These are phyloP conservation scores for Neonectria ditissima DNA, from an alignment of 2,329 filamentous ascomycete genomes.

Conservation along the genomic window DNA sequence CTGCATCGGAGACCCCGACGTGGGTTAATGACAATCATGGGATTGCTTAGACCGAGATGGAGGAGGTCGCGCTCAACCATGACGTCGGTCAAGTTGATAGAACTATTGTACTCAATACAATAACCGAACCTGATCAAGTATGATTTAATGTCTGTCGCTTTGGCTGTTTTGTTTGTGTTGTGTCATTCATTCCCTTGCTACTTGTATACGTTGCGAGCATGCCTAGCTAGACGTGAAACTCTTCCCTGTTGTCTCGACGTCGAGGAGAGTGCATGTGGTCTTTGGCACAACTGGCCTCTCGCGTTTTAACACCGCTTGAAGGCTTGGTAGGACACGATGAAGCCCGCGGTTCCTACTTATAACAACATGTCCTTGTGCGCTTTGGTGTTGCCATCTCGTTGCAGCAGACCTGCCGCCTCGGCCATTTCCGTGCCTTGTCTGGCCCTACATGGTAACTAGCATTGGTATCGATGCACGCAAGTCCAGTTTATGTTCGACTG, in stretches of 20 bases:
- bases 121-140: conserved; percentile 18
- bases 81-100: conserved; percentile 19
- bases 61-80: conserved; percentile 4
- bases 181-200: not conserved
- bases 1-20: conserved; percentile 16
- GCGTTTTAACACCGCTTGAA: not conserved
- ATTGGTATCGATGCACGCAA: not conserved
- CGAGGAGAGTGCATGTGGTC: not conserved
- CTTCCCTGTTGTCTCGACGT: not conserved
- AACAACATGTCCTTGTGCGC: not conserved
- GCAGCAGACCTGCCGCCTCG: not conserved
- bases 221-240: no score
- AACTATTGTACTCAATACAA: conserved; percentile 21
- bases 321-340: not conserved
- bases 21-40: conserved; percentile 23
- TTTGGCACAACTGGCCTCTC: no score
- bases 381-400: not conserved
- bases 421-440: not conserved
- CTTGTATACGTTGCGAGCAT: not conserved
- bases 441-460: no score
- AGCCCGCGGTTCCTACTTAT: not conserved
- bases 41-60: conserved; percentile 16
- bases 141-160: not conserved
- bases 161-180: not conserved
- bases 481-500: not conserved